Conservation (phyloP, 2,329 filamentous ascomycete species). For the Aureobasidium sp. region DNA sequence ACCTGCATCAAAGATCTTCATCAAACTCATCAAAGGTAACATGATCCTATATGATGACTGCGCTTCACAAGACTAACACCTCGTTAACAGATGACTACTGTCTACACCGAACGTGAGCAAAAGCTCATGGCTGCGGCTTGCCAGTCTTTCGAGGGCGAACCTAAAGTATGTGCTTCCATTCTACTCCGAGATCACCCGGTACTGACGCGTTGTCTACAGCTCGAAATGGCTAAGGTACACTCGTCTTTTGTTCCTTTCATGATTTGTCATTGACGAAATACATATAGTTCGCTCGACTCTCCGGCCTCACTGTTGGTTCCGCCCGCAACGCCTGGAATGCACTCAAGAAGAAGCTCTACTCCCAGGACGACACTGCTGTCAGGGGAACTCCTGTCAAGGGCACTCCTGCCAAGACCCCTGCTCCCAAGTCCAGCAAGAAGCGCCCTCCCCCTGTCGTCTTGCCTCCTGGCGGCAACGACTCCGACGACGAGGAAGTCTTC, state of each 20-base stretch:
- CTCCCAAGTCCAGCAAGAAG: background rate
- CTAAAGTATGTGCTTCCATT: constrained; percentile 17
- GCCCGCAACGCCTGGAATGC: constrained; percentile 25
- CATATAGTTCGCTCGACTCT: constrained; percentile 15
- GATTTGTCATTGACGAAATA: background rate
- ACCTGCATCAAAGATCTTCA: background rate
- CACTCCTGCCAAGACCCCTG: background rate
- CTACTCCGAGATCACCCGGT: background rate
- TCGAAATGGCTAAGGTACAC: constrained; percentile 20
- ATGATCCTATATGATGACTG: background rate
- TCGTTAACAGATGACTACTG: background rate
- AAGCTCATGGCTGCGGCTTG: constrained; percentile 21
- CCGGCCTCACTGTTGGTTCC: constrained; percentile 21
- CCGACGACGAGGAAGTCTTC: constrained; percentile 14
- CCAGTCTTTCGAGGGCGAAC: constrained; percentile 22
- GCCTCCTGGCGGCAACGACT: background rate
- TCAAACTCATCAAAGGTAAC: background rate
- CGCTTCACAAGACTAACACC: background rate
- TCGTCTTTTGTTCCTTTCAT: background rate
- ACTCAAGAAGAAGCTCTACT: constrained; percentile 27
- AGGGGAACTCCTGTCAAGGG: background rate
- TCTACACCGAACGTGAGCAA: constrained; percentile 21
- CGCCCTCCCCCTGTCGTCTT: background rate
- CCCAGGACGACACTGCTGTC: background rate
- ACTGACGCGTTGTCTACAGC: constrained; percentile 12